These are phyloP conservation scores for Cyclospora cayetanensis DNA, from an alignment of 169 alveolate genomes.

Conservation along the genomic window DNA sequence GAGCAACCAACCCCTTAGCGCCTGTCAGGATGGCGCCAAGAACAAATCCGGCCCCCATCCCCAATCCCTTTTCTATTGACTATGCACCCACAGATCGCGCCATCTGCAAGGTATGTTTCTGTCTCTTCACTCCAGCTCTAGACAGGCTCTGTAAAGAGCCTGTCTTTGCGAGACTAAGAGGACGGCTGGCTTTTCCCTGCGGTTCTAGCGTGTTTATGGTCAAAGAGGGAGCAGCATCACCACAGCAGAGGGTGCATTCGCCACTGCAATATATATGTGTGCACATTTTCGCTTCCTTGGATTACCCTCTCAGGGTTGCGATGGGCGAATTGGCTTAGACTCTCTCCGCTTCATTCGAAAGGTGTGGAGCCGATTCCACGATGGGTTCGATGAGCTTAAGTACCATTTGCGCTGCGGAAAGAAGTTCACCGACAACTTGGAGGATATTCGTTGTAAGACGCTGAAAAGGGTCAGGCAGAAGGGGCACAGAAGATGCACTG, in stretches of 20 bases:
- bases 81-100: conserved; percentile 75
- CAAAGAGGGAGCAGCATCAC: neutral
- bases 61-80: conserved; percentile 68
- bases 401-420: conserved; percentile 71
- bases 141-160: too few species aligned
- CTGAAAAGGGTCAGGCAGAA: neutral
- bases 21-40: conserved; percentile 46
- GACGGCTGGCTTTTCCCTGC: neutral
- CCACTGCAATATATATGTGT: neutral
- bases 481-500: too few species aligned
- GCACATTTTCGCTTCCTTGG: neutral
- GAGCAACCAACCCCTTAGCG: too few species aligned
- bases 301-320: conserved; percentile 41
- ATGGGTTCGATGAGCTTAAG: conserved; percentile 69
- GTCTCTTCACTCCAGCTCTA: too few species aligned
- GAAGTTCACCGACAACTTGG: conserved; percentile 22
- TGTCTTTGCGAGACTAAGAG: too few species aligned
- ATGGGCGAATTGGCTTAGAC: conserved; percentile 64
- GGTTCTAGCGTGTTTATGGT: neutral
- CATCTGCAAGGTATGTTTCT: conserved; percentile 74
- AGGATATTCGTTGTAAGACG: conserved; percentile 33
- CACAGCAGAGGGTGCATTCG: neutral
- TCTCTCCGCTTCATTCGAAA: conserved; percentile 65
- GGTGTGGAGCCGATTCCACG: conserved; percentile 75
- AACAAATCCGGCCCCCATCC: conserved; percentile 35